Evolutionary conservation across 164 flowering plant genomes (phyloP), one percentile per base, ranked within the genome.

Genomic region (Vitis cinerea): DNA sequence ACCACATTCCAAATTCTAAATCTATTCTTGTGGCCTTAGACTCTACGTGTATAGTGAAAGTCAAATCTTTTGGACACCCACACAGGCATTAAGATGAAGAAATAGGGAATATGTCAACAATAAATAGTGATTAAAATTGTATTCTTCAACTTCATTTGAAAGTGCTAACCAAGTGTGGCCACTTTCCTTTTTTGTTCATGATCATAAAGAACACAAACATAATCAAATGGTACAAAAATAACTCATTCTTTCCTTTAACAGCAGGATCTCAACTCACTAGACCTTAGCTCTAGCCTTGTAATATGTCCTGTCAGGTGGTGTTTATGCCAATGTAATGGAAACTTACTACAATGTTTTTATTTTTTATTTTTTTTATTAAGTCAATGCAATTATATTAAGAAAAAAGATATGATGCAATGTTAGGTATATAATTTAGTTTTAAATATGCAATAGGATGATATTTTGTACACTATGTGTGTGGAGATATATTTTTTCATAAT

Each of bases 11-110:
- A 81, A 67, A 94, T 83, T 73, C 69, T 83, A 58, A 77, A 68
- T 61, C 87, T 88, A 66, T 83, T 78, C 17, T 75, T 63, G 37
- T 63, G 31, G 88, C 87, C 77, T 88, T 86, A 52, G 92, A 85
- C 71, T 89, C 91, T 1, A 3, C 86, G 82, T 19, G 23, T 10
- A 90, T 82, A 1, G 94, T 87, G 85, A 94, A 94, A 19, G 95
- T 92, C 84, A 94, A 94, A 94, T 59, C 85, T 92, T 69, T 94
- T 94, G 15, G 99, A 90, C 1, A 94, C 92, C 98, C 88, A 84
- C 44, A 31, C 44, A 31, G 44, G 44, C 44, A 31, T 31, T 31
- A 31, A 31, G 23, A 19, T 19, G 0, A 30, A 56, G 47, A 23
- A 50, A 47, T 29, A 61, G 12, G 19, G 17, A 57, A 31, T 6